Percentiles rank a stretch among this genome's conserved stretches.
Evolutionary conservation across 495 filamentous ascomycete species (phyloP).

Genomic region (Aspergillus diversus): DNA sequence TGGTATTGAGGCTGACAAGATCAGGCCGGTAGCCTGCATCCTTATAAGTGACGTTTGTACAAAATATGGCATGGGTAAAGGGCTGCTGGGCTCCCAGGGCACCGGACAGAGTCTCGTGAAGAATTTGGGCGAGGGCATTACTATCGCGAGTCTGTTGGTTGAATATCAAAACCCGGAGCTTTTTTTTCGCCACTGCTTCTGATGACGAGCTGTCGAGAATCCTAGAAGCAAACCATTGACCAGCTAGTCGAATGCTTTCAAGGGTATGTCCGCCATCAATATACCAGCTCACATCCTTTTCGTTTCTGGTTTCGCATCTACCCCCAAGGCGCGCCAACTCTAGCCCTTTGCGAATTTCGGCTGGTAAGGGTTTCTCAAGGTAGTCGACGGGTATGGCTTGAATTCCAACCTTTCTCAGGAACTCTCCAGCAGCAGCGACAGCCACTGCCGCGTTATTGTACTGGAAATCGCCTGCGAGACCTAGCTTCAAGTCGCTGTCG

Average conservation of each 20-base stretch:
- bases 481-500: slow-evolving; percentile 61
- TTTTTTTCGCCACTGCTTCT: slow-evolving; percentile 42
- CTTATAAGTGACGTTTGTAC: slow-evolving; percentile 82
- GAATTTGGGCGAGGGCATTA: slow-evolving; percentile 61
- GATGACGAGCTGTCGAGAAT: slow-evolving; percentile 51
- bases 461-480: slow-evolving; percentile 81
- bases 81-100: slow-evolving; percentile 55
- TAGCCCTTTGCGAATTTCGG: slow-evolving; percentile 73
- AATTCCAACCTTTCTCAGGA: slow-evolving; percentile 50
- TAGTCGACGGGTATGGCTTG: slow-evolving; percentile 49
- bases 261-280: slow-evolving; percentile 92
- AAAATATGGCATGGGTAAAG: slow-evolving; percentile 86
- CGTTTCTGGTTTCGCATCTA: slow-evolving; percentile 76
- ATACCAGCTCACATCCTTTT: slow-evolving; percentile 76
- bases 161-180: slow-evolving; percentile 77
- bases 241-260: slow-evolving; percentile 80
- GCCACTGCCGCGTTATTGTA: slow-evolving; percentile 85
- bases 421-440: slow-evolving; percentile 69
- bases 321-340: slow-evolving; percentile 77
- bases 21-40: slow-evolving; percentile 72
- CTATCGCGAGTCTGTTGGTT: slow-evolving; percentile 92
- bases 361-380: slow-evolving; percentile 57
- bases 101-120: slow-evolving; percentile 66
- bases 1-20: slow-evolving; percentile 75
- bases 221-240: slow-evolving; percentile 75